A percentile compares a stretch with the other conserved stretches of the same genome.
These are phyloP conservation scores for Ensete glaucum DNA, from an alignment of 176 grass and related monocot genomes.

Conservation along the genomic window DNA sequence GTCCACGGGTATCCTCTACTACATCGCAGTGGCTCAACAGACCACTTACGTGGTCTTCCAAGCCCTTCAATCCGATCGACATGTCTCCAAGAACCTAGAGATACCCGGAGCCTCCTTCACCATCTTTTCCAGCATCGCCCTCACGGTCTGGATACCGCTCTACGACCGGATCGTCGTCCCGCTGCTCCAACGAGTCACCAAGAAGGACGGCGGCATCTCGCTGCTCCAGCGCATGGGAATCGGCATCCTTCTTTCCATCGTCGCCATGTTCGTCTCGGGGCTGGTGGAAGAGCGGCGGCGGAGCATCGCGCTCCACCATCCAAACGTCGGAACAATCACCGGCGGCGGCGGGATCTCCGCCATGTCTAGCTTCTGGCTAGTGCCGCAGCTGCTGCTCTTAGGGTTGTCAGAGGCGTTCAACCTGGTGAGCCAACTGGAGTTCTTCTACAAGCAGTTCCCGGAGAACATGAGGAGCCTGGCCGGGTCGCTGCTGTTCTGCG, in stretches of 20 bases:
- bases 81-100: constrained; percentile 38
- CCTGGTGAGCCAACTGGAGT: constrained; percentile 98
- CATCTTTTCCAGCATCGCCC: constrained; percentile 78
- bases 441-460: constrained; percentile 97
- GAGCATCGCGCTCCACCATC: constrained; percentile 34
- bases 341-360: constrained; percentile 50
- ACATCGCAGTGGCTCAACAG: constrained; percentile 35
- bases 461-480: constrained; percentile 97
- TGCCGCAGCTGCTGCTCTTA: constrained; percentile 81
- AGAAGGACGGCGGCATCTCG: constrained; percentile 50
- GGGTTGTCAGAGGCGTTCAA: constrained; percentile 87
- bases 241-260: constrained; percentile 69
- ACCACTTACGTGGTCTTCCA: constrained; percentile 51
- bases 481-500: constrained; percentile 76
- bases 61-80: constrained; percentile 41
- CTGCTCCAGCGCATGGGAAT: constrained; percentile 80
- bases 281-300: constrained; percentile 51
- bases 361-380: constrained; percentile 86
- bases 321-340: constrained; percentile 33
- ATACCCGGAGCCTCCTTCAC: constrained; percentile 83
- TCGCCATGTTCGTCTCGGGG: constrained; percentile 74
- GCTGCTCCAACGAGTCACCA: constrained; percentile 32
- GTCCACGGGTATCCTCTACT: constrained; percentile 51
- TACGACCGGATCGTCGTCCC: constrained; percentile 76
- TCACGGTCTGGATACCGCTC: constrained; percentile 79